Evolutionary conservation across 2,329 filamentous ascomycete species (phyloP), one percentile per base, ranked within the genome.

Genomic region (Tolypocladium ophioglossoides): DNA sequence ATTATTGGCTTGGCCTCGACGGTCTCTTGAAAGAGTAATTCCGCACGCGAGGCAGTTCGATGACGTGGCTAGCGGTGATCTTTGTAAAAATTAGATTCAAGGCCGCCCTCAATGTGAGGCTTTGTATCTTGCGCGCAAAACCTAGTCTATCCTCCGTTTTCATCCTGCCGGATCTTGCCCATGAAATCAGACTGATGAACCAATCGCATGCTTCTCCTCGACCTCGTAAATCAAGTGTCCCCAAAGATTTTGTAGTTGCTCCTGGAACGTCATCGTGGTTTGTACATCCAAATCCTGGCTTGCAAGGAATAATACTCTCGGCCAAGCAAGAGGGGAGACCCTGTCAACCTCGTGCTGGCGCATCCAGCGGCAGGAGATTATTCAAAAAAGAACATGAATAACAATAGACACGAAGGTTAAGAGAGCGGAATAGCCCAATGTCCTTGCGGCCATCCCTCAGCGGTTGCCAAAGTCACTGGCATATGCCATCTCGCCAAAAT

Each of bases 401-500:
- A 32, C 24, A n/a, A n/a, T 9, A 20, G 18, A 20, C 11, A 32
- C 44, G 44, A 47, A 32, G 11, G 18, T 8, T 3, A 20, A 20
- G 16, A 46, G 24, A 46, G 8, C 18, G 11, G 24, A 14, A n/a
- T 16, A 11, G 44, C 27, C 2, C 5, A 37, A 32, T 20, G 27
- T 18, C 22, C n/a, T 18, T 9, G 37, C n/a, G 3, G 6, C 38
- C 22, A n/a, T 18, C 20, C 32, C 32, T 56, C 58, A 73, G 44
- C 74, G 72, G 52, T 74, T 72, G 40, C 77, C 76, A 59, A 76
- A 79, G 58, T 81, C 78, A 55, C 78, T 80, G 20, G 72, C 70
- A 57, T 80, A 68, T 32, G 75, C 77, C 51, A 80, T 74, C 39
- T 80, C 78, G 18, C 76, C 61, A 62, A 76, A 83, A 55, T 74